Conservation (phyloP, 75 land plant species). For the Isoetes taiwanensis region DNA sequence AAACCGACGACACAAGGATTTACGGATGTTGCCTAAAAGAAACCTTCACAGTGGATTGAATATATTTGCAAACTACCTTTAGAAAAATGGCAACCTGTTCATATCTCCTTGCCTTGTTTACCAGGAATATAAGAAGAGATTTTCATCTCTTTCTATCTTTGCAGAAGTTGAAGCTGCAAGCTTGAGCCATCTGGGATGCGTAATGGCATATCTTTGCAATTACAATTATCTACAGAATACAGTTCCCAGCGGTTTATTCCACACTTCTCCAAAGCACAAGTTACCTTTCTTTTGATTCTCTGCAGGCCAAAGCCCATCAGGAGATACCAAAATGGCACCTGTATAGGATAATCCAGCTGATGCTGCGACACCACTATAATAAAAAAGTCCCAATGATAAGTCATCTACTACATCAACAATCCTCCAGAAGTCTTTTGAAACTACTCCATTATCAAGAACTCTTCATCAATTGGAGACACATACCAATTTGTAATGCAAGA, state of each 20-base stretch:
- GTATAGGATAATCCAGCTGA: conserved; percentile 90
- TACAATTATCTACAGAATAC: conserved; percentile 59
- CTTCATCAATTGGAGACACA: too few relatives aligned
- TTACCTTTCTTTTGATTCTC: conserved; percentile 25
- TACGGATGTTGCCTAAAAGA: too few relatives aligned
- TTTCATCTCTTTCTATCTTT: too few relatives aligned
- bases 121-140: too few relatives aligned
- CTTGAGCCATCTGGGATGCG: conserved; percentile 77
- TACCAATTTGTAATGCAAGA: too few relatives aligned
- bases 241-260: conserved; percentile 88
- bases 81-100: too few relatives aligned
- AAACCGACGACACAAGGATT: too few relatives aligned
- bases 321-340: conserved; percentile 83
- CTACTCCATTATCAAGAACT: conserved; percentile 93
- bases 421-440: conserved; percentile 90
- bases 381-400: conserved; percentile 79
- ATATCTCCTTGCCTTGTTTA: too few relatives aligned
- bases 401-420: conserved; percentile 76
- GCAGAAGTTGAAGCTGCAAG: too few relatives aligned
- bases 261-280: conserved; percentile 62
- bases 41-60: too few relatives aligned
- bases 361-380: conserved; percentile 76
- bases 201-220: conserved; percentile 49
- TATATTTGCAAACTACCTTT: too few relatives aligned
- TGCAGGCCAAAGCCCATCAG: conserved; percentile 68